Conservation (phyloP, 805 yeast species). For the Saccharomycopsis amapae region DNA sequence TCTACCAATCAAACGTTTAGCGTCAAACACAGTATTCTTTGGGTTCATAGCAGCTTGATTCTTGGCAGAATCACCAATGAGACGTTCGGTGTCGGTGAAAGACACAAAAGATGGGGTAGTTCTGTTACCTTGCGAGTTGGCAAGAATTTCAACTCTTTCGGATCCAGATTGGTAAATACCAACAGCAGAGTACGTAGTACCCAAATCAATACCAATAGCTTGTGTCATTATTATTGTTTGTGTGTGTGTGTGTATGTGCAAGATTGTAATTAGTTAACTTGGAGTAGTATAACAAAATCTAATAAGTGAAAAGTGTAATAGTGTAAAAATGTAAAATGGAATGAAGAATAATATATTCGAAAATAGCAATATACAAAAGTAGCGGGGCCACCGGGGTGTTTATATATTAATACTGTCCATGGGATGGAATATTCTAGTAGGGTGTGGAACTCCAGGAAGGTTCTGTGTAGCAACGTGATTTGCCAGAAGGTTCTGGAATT, state of each 20-base stretch:
- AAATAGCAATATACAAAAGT: neutral
- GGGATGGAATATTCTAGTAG: too few relatives aligned
- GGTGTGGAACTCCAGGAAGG: too few relatives aligned
- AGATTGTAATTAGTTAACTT: too few relatives aligned
- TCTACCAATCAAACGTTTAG: slow-evolving; percentile 89
- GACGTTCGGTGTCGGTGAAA: slow-evolving; percentile 90
- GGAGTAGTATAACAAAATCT: too few relatives aligned
- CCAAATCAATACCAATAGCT: slow-evolving; percentile 85
- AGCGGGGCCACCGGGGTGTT: neutral
- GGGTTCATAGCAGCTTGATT: slow-evolving; percentile 98
- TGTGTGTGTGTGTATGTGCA: too few relatives aligned
- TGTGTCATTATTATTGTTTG: slow-evolving; percentile 35
- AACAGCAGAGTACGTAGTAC: slow-evolving; percentile 97
- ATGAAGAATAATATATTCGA: neutral
- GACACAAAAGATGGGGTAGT: slow-evolving; percentile 97
- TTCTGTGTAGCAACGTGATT: too few relatives aligned
- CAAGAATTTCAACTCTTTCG: slow-evolving; percentile 89
- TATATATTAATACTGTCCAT: neutral
- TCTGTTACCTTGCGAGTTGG: slow-evolving; percentile 98
- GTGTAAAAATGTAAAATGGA: neutral
- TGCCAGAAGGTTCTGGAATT: too few relatives aligned
- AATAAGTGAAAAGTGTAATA: neutral
- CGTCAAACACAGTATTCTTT: slow-evolving; percentile 86
- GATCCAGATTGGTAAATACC: slow-evolving; percentile 79
- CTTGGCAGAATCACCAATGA: slow-evolving; percentile 97